Evolutionary conservation across 75 land plant genomes (phyloP), one percentile per base, ranked within the genome.

Genomic region (Pinus tabuliformis): DNA sequence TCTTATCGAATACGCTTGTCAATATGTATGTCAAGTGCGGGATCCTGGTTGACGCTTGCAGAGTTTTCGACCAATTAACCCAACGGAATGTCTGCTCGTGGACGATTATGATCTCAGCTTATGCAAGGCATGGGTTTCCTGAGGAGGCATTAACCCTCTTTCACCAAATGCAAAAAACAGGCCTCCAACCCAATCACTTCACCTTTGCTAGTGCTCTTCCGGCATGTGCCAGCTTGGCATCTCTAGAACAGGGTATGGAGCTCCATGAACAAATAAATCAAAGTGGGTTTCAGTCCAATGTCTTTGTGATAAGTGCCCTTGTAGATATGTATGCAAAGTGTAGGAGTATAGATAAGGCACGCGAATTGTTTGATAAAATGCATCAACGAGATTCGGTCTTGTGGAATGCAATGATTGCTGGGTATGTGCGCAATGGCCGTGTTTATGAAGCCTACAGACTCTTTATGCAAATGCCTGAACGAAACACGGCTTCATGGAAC

Each of bases 401-500:
- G 1, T 87, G 86, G 89, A 87, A 87, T 73, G 24, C 89, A 24
- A 84, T 87, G 73, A 78, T 87, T 22, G 63, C 86, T 26, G 75
- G 89, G 56, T 84, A 84, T 76, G 70, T 75, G 2, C 78, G 80
- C 33, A 60, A 68, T 73, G 89, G 79, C 15, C 54, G 70, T 72
- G n/a, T 24, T 24, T 13, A 60, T 3, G 89, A 87, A 54, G 86
- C 62, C 0, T 24, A 76, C 18, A 76, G 57, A 20, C 52, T 83
- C 42, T 83, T 87, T 73, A 59, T 78, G 17, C 3, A 63, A 57
- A 87, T 87, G 86, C 70, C 54, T 58, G 80, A 88, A 14, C 78
- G 72, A 17, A 82, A 89, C 75, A 89, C 78, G 16, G 83, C 79
- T 73, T 88, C 85, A 22, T 49, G 85, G 58, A 86, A 88, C 18